Evolutionary conservation across 108 stramenopile species (phyloP).

Genomic region (Nitzschia sp.): DNA sequence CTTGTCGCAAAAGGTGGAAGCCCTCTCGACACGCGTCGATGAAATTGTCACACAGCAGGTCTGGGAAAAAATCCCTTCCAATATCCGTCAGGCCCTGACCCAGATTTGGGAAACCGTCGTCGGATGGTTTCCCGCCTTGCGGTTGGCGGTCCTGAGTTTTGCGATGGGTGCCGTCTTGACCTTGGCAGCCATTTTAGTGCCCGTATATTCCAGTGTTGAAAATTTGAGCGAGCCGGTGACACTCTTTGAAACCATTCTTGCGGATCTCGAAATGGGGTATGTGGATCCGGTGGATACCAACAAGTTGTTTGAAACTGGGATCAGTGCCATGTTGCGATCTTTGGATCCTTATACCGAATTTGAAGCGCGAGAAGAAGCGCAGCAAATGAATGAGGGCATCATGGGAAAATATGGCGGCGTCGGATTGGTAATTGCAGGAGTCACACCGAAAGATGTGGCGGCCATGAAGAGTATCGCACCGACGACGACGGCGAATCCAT

Average conservation of each 20-base stretch:
- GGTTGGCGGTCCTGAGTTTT: slow-evolving; percentile 39
- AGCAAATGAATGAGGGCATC: slow-evolving; percentile 83
- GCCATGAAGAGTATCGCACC: slow-evolving; percentile 17
- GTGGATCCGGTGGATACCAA: slow-evolving; percentile 87
- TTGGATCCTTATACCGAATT: slow-evolving; percentile 98
- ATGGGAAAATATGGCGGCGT: slow-evolving; percentile 92
- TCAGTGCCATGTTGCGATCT: slow-evolving; percentile 89
- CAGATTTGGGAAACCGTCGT: slow-evolving; percentile 1
- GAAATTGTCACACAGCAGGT: background rate
- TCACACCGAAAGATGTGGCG: slow-evolving; percentile 38
- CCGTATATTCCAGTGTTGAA: slow-evolving; percentile 52
- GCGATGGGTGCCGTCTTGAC: slow-evolving; percentile 41
- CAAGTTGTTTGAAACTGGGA: slow-evolving; percentile 90
- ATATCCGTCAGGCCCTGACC: slow-evolving; percentile 11
- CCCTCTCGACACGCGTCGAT: background rate
- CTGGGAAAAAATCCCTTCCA: slow-evolving; percentile 14
- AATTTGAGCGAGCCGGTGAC: slow-evolving; percentile 68
- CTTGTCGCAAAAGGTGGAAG: background rate
- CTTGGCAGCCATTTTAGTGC: slow-evolving; percentile 44
- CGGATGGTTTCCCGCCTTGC: slow-evolving; percentile 7
- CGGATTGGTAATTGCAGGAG: slow-evolving; percentile 90
- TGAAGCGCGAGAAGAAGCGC: slow-evolving; percentile 76
- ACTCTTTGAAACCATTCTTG: slow-evolving; percentile 82
- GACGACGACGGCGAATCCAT: background rate
- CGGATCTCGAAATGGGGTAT: slow-evolving; percentile 72